Evolutionary conservation across 2,329 filamentous ascomycete genomes (phyloP), one percentile per base, ranked within the genome.

Genomic region (Blastomyces gilchristii): DNA sequence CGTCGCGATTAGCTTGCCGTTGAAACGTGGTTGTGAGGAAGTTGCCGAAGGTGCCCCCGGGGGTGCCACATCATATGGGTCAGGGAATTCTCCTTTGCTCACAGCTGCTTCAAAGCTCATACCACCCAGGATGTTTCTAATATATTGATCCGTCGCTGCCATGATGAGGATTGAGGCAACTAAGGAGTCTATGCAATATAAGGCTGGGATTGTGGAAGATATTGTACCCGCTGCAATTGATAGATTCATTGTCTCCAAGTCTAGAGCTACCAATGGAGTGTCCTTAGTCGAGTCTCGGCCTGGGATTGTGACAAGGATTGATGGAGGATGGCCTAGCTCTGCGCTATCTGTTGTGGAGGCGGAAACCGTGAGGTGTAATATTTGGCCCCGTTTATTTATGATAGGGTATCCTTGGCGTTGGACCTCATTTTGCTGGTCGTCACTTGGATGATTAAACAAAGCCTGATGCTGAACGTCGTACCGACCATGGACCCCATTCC

Each of bases 401-500:
- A 70, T 71, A 28, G 72, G 71, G 1, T 73, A 73, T 0, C 75
- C 66, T 5, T 74, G 70, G 34, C 74, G 71, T 7, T 73, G 72
- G 6, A 69, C 71, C 14, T 74, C 71, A n/a, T 73, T 74, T 12
- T 75, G 68, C 2, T 74, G 66, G 14, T 2, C 68, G 63, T 25
- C 68, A 67, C 65, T 66, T 34, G 28, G 39, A 45, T 70, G 71
- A 41, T 67, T 45, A 34, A 62, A 54, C 2, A 80, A 68, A 1
- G 76, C 76, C 9, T 79, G 78, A 63, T 81, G 78, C 47, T 76
- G 73, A 12, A 81, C 71, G 64, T 80, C 77, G 67, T 81, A 81
- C 28, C 75, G 72, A 3, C 71, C 69, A 22, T 73, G 72, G 2
- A 71, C 67, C 2, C 69, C 69, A 62, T 79, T 78, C 76, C 78